phyloP scores from a whole-genome alignment of 257 asterid species.

The Lithospermum erythrorhizon region DNA sequence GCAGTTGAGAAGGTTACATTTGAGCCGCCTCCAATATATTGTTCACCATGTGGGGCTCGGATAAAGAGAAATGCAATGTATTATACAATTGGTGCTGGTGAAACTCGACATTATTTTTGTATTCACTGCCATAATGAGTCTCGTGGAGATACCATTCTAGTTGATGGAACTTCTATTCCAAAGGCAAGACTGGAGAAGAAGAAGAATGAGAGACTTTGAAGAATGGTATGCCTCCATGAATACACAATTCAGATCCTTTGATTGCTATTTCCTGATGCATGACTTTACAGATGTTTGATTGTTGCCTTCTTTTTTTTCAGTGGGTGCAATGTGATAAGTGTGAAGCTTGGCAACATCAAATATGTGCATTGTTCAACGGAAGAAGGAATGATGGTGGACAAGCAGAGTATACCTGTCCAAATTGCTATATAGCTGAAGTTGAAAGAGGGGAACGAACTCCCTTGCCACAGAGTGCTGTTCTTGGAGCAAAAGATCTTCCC shows the following conservation, averaged over 20 bases:
- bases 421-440: constrained; percentile 77
- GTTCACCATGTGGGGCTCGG: constrained; percentile 92
- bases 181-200: constrained; percentile 82
- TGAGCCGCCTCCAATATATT: constrained; percentile 50
- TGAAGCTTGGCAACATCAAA: constrained; percentile 99
- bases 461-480: constrained; percentile 93
- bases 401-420: constrained; percentile 97
- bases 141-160: constrained; percentile 75
- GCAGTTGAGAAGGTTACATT: too few species aligned
- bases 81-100: constrained; percentile 85
- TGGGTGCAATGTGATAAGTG: constrained; percentile 99
- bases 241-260: neutral
- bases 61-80: constrained; percentile 89
- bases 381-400: constrained; percentile 96
- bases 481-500: constrained; percentile 95
- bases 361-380: constrained; percentile 95
- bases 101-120: constrained; percentile 82
- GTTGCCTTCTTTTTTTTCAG: constrained; percentile 37
- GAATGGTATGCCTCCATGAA: constrained; percentile 53
- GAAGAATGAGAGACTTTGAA: constrained; percentile 91
- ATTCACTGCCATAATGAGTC: constrained; percentile 78
- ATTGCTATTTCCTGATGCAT: neutral
- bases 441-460: constrained; percentile 92
- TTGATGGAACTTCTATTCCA: constrained; percentile 56
- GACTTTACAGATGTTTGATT: constrained; percentile 12